Evolutionary conservation across 495 filamentous ascomycete species (phyloP), one percentile per base, ranked within the genome.

Genomic region (Hyphodiscus hymeniophilus): DNA sequence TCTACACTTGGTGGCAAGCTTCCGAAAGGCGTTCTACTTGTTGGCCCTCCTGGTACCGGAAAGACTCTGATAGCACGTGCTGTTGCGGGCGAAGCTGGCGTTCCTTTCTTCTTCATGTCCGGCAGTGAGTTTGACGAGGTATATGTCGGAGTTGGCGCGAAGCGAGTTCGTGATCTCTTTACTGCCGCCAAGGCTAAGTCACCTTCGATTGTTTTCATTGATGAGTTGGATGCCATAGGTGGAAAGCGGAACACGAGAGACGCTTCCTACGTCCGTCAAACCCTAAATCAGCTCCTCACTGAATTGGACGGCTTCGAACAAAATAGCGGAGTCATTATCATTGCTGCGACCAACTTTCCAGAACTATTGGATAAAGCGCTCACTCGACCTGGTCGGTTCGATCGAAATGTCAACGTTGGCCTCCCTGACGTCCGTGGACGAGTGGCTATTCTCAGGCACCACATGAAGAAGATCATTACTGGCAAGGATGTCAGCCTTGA

Each of bases 101-200:
- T 97, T 17, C 92, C 92, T 0, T 97, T 96, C 76, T 98, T 96
- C 76, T 97, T 92, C 75, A 96, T 98, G 91, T 97, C 94, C 55
- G 92, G 92, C 22, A 90, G 85, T 47, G 94, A 98, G 63, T 98
- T 98, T 60, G 92, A 98, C 59, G 92, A 98, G 64, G 85, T 98
- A 33, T 98, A 95, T 58, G 94, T 98, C 20, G 92, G 92, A 57
- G 94, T 98, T 44, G 92, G 92, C 57, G 92, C 92, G 39, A 97
- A 97, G 71, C 87, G 92, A 60, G 92, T 98, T 35, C 87, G 92
- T 38, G 92, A 98, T 47, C 77, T 98, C n/a, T 98, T 98, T 68
- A 71, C 69, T 40, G 79, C 84, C 38, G 92, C 92, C 40, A 89
- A 91, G 56, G 67, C 73, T 21, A 98, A 97, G 65, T 78, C 91